Evolutionary conservation across 768 basidiomycete genomes (phyloP).

Genomic region (Trametes gibbosa): DNA sequence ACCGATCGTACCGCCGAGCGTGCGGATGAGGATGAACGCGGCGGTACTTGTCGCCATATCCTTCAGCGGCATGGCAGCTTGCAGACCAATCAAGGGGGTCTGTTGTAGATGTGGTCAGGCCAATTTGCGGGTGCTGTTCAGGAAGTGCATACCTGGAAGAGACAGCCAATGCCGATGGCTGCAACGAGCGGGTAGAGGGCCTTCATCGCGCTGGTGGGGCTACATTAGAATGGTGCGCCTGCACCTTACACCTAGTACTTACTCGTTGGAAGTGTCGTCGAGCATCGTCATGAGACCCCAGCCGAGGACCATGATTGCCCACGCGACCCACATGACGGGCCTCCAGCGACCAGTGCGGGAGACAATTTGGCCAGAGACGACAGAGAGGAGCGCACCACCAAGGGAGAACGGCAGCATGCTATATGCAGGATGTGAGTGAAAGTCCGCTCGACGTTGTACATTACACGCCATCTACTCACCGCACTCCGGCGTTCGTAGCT

Average conservation of each 20-base stretch:
- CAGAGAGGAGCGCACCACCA: conserved; percentile 52
- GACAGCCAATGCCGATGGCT: conserved; percentile 60
- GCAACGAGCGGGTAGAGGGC: conserved; percentile 64
- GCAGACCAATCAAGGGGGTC: conserved; percentile 69
- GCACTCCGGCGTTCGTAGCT: conserved; percentile 66
- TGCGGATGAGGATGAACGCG: conserved; percentile 70
- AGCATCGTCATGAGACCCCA: conserved; percentile 73
- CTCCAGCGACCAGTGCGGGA: conserved; percentile 59
- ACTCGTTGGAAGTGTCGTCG: conserved; percentile 53
- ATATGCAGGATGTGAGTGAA: neutral
- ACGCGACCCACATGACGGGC: conserved; percentile 59
- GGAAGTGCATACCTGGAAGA: conserved; percentile 48
- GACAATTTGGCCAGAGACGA: conserved; percentile 54
- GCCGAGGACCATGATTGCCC: conserved; percentile 56
- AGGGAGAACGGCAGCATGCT: conserved; percentile 79
- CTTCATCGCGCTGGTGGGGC: conserved; percentile 52
- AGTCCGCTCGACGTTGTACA: neutral
- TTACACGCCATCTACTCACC: conserved; percentile 34
- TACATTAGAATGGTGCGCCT: neutral
- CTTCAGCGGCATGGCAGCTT: conserved; percentile 84
- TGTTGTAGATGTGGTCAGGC: conserved; percentile 19
- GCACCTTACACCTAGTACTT: conserved; percentile 19
- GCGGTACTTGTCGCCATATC: conserved; percentile 84
- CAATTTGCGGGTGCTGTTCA: too few relatives aligned
- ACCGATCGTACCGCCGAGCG: conserved; percentile 74